phyloP scores from a whole-genome alignment of 352 stramenopile species.

The Globisporangium paddicum region DNA sequence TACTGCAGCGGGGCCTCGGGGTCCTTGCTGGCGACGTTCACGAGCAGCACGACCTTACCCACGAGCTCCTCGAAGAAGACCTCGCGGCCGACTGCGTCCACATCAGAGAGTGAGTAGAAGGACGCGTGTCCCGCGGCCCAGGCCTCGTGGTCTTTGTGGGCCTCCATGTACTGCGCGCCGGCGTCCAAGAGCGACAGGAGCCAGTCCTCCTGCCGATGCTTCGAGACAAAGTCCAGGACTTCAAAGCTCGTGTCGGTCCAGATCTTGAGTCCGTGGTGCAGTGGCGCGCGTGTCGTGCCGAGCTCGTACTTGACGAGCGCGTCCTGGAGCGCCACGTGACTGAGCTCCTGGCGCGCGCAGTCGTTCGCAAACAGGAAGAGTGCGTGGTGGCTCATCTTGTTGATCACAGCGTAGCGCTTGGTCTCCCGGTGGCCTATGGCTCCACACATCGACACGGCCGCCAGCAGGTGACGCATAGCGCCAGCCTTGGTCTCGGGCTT shows the following conservation, averaged over 20 bases:
- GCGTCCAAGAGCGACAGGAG: constrained; percentile 13
- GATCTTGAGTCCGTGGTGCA: constrained; percentile 12
- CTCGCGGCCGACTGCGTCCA: constrained; percentile 6
- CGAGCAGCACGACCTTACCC: constrained; percentile 57
- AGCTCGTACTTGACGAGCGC: constrained; percentile 15
- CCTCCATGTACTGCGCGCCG: constrained; percentile 13
- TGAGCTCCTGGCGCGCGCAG: constrained; percentile 11
- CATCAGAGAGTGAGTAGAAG: constrained; percentile 13
- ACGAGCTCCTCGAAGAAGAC: constrained; percentile 18
- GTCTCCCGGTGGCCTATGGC: background rate
- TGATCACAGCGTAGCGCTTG: constrained; percentile 17
- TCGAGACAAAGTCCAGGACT: constrained; percentile 13
- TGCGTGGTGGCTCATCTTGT: constrained; percentile 16
- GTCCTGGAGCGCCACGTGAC: constrained; percentile 9
- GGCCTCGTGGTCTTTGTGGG: background rate
- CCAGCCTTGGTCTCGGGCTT: constrained; percentile 4
- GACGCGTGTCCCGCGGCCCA: constrained; percentile 7
- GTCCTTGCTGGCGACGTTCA: constrained; percentile 81
- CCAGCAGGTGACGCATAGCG: background rate
- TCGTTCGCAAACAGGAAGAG: constrained; percentile 15
- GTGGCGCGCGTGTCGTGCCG: background rate
- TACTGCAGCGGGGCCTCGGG: constrained; percentile 70
- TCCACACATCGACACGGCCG: constrained; percentile 1
- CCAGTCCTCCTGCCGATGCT: constrained; percentile 14
- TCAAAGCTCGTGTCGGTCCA: constrained; percentile 10